phyloP scores from a whole-genome alignment of 1,284 basidiomycete genomes.

The Coriolopsis trogii region DNA sequence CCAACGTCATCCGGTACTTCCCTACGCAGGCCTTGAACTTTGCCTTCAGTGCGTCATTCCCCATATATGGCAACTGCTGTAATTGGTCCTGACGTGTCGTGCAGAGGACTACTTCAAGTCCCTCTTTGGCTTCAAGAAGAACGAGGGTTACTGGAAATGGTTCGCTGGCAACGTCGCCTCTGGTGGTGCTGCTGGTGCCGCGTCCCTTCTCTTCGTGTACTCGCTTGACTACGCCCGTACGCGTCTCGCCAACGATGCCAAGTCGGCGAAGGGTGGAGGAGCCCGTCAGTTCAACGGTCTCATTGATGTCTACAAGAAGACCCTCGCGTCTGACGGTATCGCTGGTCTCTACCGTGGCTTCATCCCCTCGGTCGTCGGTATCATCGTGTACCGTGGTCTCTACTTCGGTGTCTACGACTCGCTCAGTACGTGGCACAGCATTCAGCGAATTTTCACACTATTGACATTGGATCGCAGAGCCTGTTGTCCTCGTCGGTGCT shows the following conservation, averaged over 20 bases:
- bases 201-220: conserved; percentile 96
- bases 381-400: conserved; percentile 96
- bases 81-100: conserved; percentile 30
- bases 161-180: conserved; percentile 93
- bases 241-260: conserved; percentile 96
- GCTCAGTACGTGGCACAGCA: conserved; percentile 60
- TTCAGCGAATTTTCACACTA: background rate
- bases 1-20: conserved; percentile 99
- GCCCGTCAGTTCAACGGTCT: conserved; percentile 95
- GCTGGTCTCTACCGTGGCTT: conserved; percentile 95
- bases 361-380: conserved; percentile 92
- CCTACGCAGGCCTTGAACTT: conserved; percentile 96
- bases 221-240: conserved; percentile 98
- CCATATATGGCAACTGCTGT: background rate
- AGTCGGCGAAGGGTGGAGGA: conserved; percentile 90
- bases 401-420: conserved; percentile 97
- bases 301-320: conserved; percentile 94
- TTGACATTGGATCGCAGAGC: conserved; percentile 57
- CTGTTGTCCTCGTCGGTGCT: conserved; percentile 87
- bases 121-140: conserved; percentile 90
- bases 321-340: conserved; percentile 86
- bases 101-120: conserved; percentile 97
- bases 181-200: conserved; percentile 97
- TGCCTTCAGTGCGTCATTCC: conserved; percentile 78
- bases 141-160: conserved; percentile 89